Evolutionary conservation across 208 protist species (phyloP).

Genomic region (Leishmania amazonensis): DNA sequence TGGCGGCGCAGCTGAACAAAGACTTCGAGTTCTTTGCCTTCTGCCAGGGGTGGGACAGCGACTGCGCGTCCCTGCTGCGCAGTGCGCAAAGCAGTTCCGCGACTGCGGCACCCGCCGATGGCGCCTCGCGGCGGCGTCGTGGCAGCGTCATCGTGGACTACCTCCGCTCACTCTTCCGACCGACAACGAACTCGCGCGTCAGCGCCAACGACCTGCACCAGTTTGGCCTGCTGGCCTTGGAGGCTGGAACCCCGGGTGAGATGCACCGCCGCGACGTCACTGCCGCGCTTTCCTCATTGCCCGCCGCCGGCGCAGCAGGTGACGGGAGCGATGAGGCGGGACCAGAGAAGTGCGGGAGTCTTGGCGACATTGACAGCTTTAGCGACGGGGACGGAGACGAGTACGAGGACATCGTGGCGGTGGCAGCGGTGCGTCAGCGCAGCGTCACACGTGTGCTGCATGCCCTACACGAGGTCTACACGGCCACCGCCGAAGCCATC

Average conservation of each 20-base stretch:
- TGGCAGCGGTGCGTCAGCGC: slow-evolving; percentile 44
- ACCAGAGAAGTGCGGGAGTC: background rate
- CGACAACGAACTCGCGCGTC: slow-evolving; percentile 55
- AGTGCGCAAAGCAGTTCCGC: slow-evolving; percentile 9
- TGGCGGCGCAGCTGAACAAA: slow-evolving; percentile 67
- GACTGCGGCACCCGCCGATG: slow-evolving; percentile 13
- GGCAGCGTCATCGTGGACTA: slow-evolving; percentile 63
- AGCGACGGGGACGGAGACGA: slow-evolving; percentile 29
- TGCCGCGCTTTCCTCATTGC: background rate
- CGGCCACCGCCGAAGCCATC: slow-evolving; percentile 56
- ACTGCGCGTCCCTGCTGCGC: slow-evolving; percentile 43
- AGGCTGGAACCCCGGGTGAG: slow-evolving; percentile 44
- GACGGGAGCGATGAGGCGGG: slow-evolving; percentile 3
- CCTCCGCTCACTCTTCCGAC: slow-evolving; percentile 67
- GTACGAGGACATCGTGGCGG: slow-evolving; percentile 7
- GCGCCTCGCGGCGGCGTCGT: slow-evolving; percentile 29
- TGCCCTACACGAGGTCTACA: slow-evolving; percentile 59
- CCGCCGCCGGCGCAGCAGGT: background rate
- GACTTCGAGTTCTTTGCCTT: slow-evolving; percentile 83
- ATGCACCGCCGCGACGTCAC: slow-evolving; percentile 49
- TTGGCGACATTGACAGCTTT: slow-evolving; percentile 22
- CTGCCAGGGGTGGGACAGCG: slow-evolving; percentile 62
- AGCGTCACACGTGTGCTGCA: slow-evolving; percentile 56
- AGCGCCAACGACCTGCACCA: slow-evolving; percentile 65
- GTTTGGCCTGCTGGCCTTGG: slow-evolving; percentile 62